Evolutionary conservation across 441 rosid species (phyloP), one percentile per base, ranked within the genome.

Genomic region (Arabidopsis hybrid): DNA sequence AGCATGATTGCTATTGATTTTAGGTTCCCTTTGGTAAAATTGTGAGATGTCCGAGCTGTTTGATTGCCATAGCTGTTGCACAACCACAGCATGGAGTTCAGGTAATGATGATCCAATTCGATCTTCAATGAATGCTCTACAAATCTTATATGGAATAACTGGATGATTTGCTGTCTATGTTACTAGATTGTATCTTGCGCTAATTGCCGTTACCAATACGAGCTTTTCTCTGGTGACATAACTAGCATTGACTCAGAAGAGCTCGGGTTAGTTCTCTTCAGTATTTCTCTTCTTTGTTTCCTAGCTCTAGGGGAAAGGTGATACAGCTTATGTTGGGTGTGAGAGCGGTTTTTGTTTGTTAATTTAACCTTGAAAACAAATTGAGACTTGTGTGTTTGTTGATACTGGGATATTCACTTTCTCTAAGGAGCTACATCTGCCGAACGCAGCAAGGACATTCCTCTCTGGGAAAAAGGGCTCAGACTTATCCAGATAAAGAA

Each of bases 391-490:
- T 86, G 74, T 82, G 88, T 82, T 86, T 86, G 90, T 92, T 91
- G 97, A 95, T 95, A 85, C 78, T 84, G 93, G 83, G 89, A 92
- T 82, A 89, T 88, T 89, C 92, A 89, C 92, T 85, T 89, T 85
- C 84, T 85, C 97, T 95, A 95, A 92, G 99, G 99, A 88, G 83
- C 92, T 91, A 83, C 97, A 88, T 90, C 90, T 95, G 89, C 91
- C 93, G 96, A 89, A 95, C 99, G 98, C 99, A 95, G 99, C 91
- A 91, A 87, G 86, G 97, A 92, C 72, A 84, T 89, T 82, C 88
- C 99, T 75, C 90, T 89, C 32, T 95, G 97, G 98, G 89, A 86
- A 81, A 86, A 87, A 75, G 96, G 95, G 81, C 91, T 95, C 67
- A 86, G 89, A 70, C 89, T 90, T 55, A 83, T 92, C 79, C 90